Base-by-base conservation (phyloP, 2,329 filamentous ascomycete species). In the Podosphaera aphanis region DNA sequence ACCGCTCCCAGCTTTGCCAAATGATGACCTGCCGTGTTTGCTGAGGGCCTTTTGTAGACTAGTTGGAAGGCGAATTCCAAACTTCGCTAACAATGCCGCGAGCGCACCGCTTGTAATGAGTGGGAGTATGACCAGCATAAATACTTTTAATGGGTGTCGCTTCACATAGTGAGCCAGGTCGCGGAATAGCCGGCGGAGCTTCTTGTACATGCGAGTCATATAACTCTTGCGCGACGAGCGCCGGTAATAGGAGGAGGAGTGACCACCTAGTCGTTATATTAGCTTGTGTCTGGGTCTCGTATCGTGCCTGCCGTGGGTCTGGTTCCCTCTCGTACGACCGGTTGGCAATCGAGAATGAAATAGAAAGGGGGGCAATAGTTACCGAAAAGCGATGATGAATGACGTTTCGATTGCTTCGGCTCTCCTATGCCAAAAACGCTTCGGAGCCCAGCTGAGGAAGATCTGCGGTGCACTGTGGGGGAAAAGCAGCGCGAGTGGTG, bases 61-160 rank as follows among this genome's bases (percentile, higher is more conserved):
- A 4, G 68, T 66, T 0, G 86, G 86, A 51, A 93, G 62, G 50
- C 78, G 70, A 49, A 95, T 67, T 19, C 86, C 86, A 61, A 94
- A 81, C 58, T 77, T 75, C 33, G 74, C 73, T 40, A 93, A 70
- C 39, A 94, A 66, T 41, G 79, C 82, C 7, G 77, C 77, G 52
- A 94, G 64, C 23, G 83, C 79, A 27, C 88, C 88, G 44, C 83
- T 83, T 1, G 79, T 85, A 56, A 94, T 66, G 48, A 95, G 69
- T 8, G 88, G 88, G 71, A 94, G 75, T 56, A 94, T 71, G 50
- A 93, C 79, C 50, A 85, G 72, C 67, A 83, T 69, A 66, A 94
- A 82, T 42, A 93, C 82, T 64, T 92, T 92, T 58, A 84, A 64
- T 0, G 86, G 88, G 64, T 94, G 79, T 33, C 75, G 71, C 59